Evolutionary conservation across 1,284 basidiomycete genomes (phyloP).

Genomic region (Ustilago cynodontis): DNA sequence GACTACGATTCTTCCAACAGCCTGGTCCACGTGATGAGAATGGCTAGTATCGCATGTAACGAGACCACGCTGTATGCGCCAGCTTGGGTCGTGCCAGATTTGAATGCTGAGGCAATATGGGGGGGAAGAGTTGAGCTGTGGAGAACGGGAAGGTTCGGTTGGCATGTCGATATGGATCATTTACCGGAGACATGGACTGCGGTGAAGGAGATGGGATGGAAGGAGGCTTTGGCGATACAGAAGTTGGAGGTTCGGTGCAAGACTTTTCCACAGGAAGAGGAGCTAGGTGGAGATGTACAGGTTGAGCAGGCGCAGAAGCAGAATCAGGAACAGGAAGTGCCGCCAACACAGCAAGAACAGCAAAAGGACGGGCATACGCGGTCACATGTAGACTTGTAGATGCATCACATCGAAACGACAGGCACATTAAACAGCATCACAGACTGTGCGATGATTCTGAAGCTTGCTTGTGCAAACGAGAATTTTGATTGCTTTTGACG

Average conservation of each 20-base stretch:
- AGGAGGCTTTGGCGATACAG: slow-evolving; percentile 25
- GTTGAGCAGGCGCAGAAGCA: background rate
- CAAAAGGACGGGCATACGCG: background rate
- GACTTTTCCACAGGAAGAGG: background rate
- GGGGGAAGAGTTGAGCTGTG: background rate
- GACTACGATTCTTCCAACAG: slow-evolving; percentile 5
- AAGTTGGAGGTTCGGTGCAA: slow-evolving; percentile 18
- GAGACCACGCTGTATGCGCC: slow-evolving; percentile 27
- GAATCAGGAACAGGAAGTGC: background rate
- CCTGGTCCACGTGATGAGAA: background rate
- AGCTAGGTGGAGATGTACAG: background rate
- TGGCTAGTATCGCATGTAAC: slow-evolving; percentile 10
- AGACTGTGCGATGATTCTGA: background rate
- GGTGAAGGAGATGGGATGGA: background rate
- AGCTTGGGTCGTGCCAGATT: background rate
- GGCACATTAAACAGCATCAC: background rate
- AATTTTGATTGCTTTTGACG: background rate
- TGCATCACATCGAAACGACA: background rate
- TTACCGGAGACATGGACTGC: slow-evolving; percentile 16
- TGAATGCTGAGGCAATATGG: background rate
- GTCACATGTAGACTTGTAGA: slow-evolving; percentile 9
- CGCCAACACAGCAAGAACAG: background rate
- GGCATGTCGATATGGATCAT: slow-evolving; percentile 54
- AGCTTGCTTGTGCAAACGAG: background rate
- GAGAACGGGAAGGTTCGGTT: background rate